Base-by-base conservation (phyloP, 2,329 filamentous ascomycete genomes). In the Diaporthe eres region DNA sequence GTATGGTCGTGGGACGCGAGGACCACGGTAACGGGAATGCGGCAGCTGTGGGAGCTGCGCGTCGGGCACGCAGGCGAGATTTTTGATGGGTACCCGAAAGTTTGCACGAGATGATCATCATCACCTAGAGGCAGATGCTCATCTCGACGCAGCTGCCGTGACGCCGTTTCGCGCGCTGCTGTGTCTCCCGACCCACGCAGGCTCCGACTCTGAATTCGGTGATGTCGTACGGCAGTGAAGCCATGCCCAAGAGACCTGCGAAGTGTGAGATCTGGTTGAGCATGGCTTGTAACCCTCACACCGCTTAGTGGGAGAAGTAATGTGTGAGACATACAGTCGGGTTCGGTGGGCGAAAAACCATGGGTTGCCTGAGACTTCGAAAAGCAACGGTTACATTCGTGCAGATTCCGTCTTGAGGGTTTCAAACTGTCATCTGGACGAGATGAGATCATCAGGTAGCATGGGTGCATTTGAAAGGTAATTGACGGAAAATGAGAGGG, bases 51-150 rank as follows among this genome's bases (percentile, higher is more conserved):
- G 71, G 47, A 55, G 71, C 39, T 73, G 58, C 71, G 58, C 60
- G 71, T 57, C 55, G 58, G 49, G 71, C 58, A 73, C 51, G 71
- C 71, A 73, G 71, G 71, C 71, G 71, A 73, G 34, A 73, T 73
- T 73, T 58, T 42, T 49, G 42, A 72, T 51, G 74, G 70, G 31
- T 55, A 44, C 70, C 63, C 51, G 44, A 72, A 58, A 10, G 70
- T 73, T n/a, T 73, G 58, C 51, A 67, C 42, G 34, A 75, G 61
- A 67, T 75, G 71, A 72, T 71, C 49, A 58, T 49, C 60, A 55
- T 67, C 58, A 65, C 39, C 42, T 34, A 44, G 47, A 44, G 42
- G 71, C 37, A 65, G 58, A 61, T 57, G 25, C 44, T 57, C 58
- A 65, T 65, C 47, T 73, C 58, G 47, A 65, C 47, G 37, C 58